phyloP scores from a whole-genome alignment of 495 filamentous ascomycete species.

The Astrocystis sublimbata region DNA sequence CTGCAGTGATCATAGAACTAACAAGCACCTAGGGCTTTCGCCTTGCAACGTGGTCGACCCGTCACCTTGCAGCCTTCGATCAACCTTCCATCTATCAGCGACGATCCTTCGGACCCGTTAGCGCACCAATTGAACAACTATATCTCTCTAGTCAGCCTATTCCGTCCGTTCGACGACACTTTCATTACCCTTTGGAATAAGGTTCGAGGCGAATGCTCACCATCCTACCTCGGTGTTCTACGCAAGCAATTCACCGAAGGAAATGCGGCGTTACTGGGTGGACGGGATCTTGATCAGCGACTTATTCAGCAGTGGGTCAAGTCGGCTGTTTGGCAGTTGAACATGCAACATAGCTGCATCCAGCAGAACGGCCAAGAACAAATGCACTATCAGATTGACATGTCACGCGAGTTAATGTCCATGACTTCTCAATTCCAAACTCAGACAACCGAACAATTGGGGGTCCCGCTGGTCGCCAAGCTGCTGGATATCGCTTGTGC shows the following conservation, averaged over 20 bases:
- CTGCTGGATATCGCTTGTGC: constrained; percentile 74
- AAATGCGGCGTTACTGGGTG: constrained; percentile 61
- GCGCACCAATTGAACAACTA: constrained; percentile 59
- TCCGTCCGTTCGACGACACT: constrained; percentile 69
- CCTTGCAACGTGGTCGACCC: constrained; percentile 73
- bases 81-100: constrained; percentile 63
- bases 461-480: constrained; percentile 62
- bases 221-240: constrained; percentile 59
- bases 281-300: constrained; percentile 67
- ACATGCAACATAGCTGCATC: constrained; percentile 49
- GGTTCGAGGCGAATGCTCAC: constrained; percentile 56
- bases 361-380: constrained; percentile 52
- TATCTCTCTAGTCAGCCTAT: constrained; percentile 65
- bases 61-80: constrained; percentile 57
- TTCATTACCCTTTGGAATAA: constrained; percentile 77
- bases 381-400: constrained; percentile 69
- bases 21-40: constrained; percentile 57
- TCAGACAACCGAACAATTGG: constrained; percentile 31
- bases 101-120: constrained; percentile 60
- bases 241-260: constrained; percentile 68
- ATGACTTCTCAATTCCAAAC: constrained; percentile 63
- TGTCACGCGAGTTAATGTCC: constrained; percentile 66
- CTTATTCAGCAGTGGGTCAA: constrained; percentile 83
- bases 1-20: neutral
- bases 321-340: constrained; percentile 75